phyloP scores from a whole-genome alignment of 495 filamentous ascomycete genomes.

The Talaromyces adpressus region DNA sequence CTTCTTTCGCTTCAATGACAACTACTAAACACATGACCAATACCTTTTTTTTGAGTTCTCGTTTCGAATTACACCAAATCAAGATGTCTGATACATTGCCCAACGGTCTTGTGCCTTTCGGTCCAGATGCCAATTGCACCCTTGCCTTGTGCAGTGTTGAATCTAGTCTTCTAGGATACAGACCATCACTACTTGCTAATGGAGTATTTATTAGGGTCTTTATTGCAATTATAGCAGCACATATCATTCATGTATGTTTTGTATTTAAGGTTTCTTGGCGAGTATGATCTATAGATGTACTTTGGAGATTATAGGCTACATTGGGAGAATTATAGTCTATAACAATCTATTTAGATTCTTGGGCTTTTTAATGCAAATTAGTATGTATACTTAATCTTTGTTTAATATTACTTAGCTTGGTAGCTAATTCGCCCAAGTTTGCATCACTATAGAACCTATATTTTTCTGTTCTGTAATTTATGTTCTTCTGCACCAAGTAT shows the following conservation, averaged over 20 bases:
- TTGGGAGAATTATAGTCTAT: constrained; percentile 35
- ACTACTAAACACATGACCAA: neutral
- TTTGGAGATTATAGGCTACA: constrained; percentile 38
- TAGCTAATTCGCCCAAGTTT: constrained; percentile 18
- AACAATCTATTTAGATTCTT: constrained; percentile 38
- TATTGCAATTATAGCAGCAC: constrained; percentile 16
- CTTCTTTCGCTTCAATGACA: neutral
- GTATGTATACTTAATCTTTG: constrained; percentile 12
- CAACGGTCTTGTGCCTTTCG: neutral
- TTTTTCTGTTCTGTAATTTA: constrained; percentile 55
- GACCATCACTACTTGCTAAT: constrained; percentile 32
- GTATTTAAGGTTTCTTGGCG: constrained; percentile 19
- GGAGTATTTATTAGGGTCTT: constrained; percentile 37
- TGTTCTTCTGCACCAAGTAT: constrained; percentile 39
- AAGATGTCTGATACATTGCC: neutral
- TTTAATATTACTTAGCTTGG: neutral
- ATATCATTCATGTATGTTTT: constrained; percentile 23
- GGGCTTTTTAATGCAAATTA: constrained; percentile 43
- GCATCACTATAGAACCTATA: constrained; percentile 48
- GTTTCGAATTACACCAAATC: neutral
- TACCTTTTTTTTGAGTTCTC: neutral
- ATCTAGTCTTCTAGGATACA: constrained; percentile 33
- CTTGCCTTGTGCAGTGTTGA: neutral
- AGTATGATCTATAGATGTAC: constrained; percentile 21
- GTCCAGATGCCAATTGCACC: neutral